These are phyloP conservation scores for Orbilia brochopaga DNA, from an alignment of 2,329 filamentous ascomycete genomes.

Conservation along the genomic window DNA sequence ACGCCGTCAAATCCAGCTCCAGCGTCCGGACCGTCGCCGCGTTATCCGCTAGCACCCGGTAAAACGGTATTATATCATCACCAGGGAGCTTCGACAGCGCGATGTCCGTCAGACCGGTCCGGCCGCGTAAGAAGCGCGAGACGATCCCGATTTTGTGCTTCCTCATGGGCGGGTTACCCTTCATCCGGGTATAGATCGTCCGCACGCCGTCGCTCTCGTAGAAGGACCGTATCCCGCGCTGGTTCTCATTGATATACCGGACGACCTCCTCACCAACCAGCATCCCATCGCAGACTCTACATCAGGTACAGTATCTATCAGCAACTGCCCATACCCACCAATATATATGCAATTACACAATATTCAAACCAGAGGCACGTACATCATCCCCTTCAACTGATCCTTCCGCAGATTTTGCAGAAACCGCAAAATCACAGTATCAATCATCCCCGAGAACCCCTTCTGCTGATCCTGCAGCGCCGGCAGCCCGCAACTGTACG, in stretches of 20 bases:
- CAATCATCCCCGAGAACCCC: slow-evolving; percentile 1
- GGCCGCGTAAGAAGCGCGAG: too few species aligned
- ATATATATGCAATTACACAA: not conserved
- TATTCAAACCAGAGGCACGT: not conserved
- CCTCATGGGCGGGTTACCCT: too few species aligned
- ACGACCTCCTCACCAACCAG: not conserved
- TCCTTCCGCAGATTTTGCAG: not conserved
- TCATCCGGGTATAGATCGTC: not conserved
- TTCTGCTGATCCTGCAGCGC: not conserved
- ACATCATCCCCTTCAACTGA: slow-evolving; percentile 15
- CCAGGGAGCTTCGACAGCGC: not conserved
- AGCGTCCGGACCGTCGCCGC: not conserved
- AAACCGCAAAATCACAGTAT: not conserved
- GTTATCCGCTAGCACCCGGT: not conserved
- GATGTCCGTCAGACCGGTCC: slow-evolving; percentile 1
- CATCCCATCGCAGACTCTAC: slow-evolving; percentile 4
- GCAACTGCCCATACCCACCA: not conserved
- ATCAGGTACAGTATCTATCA: not conserved
- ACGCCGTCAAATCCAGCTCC: not conserved
- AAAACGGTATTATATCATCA: not conserved
- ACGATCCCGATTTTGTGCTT: too few species aligned
- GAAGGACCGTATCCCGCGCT: slow-evolving; percentile 10
- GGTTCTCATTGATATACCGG: not conserved
- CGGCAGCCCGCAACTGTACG: slow-evolving; percentile 4
- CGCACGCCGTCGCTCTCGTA: not conserved